phyloP scores from a whole-genome alignment of 169 alveolate species.

The Plasmodium chabaudi region DNA sequence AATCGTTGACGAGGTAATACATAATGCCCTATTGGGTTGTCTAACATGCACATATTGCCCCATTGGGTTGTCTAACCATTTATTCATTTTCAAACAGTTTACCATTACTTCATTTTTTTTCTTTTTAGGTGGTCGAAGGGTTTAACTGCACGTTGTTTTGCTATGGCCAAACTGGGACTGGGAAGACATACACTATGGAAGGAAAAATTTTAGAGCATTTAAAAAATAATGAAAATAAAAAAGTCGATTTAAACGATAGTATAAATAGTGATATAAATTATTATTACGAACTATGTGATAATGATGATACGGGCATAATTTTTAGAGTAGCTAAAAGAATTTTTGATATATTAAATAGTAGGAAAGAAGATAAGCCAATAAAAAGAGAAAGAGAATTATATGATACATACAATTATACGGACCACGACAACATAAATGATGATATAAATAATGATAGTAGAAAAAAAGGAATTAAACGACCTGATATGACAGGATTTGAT shows the following conservation, averaged over 20 bases:
- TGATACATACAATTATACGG: no score
- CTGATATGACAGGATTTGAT: neutral
- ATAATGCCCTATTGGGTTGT: neutral
- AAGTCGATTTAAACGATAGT: constrained; percentile 53
- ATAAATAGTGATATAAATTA: constrained; percentile 53
- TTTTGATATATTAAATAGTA: constrained; percentile 22
- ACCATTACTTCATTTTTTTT: neutral
- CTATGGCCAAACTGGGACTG: constrained; percentile 70
- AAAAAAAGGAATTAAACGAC: neutral
- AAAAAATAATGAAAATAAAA: constrained; percentile 28
- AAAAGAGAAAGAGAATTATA: neutral
- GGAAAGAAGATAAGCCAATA: constrained; percentile 30
- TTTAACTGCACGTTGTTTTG: constrained; percentile 65
- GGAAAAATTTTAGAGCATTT: constrained; percentile 39
- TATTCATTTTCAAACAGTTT: neutral
- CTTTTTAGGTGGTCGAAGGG: constrained; percentile 64
- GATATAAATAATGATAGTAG: neutral
- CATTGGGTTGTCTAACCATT: no score
- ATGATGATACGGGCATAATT: constrained; percentile 63
- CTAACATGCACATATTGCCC: neutral
- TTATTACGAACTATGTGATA: constrained; percentile 57
- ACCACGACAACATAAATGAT: no score
- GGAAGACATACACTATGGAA: constrained; percentile 68
- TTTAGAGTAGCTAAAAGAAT: constrained; percentile 61
- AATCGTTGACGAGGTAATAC: constrained; percentile 89